Evolutionary conservation across 805 yeast species (phyloP).

Genomic region (Debaryomyces maramus): DNA sequence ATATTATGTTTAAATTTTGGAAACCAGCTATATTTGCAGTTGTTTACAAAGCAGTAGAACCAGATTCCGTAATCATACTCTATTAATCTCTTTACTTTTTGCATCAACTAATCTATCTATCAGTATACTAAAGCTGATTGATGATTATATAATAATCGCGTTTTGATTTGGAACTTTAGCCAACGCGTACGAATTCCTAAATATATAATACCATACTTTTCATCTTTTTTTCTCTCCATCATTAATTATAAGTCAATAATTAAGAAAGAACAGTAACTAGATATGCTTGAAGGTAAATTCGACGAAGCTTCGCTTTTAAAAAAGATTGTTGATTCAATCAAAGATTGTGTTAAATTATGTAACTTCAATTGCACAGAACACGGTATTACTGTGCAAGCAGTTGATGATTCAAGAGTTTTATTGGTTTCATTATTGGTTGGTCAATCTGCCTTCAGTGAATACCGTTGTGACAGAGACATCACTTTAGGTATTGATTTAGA

Average conservation of each 20-base stretch:
- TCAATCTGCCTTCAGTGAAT: conserved; percentile 82
- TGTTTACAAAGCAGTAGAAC: no score
- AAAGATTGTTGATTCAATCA: conserved; percentile 89
- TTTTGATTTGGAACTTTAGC: not conserved
- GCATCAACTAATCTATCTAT: no score
- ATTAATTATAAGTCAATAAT: not conserved
- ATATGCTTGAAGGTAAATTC: conserved; percentile 95
- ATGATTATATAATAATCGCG: conserved; percentile 1
- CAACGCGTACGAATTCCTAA: not conserved
- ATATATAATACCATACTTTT: not conserved
- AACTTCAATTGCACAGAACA: conserved; percentile 95
- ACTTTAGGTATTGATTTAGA: conserved; percentile 90
- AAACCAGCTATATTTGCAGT: no score
- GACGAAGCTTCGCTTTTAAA: conserved; percentile 90
- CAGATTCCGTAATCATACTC: no score
- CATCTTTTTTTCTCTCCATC: conserved; percentile 2
- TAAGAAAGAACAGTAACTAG: conserved; percentile 1
- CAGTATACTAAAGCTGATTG: no score
- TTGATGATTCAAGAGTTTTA: conserved; percentile 94
- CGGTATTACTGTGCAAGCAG: conserved; percentile 95
- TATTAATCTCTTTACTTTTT: no score
- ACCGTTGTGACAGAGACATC: conserved; percentile 92
- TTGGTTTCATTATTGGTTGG: conserved; percentile 87
- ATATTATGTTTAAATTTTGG: no score
- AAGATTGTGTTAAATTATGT: conserved; percentile 92